Percentiles rank a stretch among this genome's conserved stretches.
phyloP scores from a whole-genome alignment of 73 alveolate species.

The Symbiodinium pilosum region DNA sequence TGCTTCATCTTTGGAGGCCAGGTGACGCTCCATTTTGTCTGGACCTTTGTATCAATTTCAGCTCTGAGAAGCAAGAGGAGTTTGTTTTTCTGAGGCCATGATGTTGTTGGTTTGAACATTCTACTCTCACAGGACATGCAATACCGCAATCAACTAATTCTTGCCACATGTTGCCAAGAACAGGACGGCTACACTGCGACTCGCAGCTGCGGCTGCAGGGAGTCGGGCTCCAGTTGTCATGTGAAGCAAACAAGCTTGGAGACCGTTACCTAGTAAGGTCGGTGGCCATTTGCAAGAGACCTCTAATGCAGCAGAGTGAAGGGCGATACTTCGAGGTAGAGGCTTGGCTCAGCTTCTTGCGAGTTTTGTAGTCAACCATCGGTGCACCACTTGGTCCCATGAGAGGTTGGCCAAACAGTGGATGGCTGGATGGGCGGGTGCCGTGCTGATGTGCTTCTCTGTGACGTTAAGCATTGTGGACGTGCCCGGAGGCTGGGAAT shows the following conservation, averaged over 20 bases:
- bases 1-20: no score
- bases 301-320: neutral
- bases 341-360: neutral
- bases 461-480: neutral
- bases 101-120: slow-evolving; percentile 45
- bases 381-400: neutral
- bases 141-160: neutral
- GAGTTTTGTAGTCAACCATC: neutral
- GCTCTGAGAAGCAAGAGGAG: neutral
- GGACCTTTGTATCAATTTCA: no score
- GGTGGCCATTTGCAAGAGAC: slow-evolving; percentile 50
- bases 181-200: slow-evolving; percentile 80
- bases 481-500: slow-evolving; percentile 34
- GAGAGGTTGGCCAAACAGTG: slow-evolving; percentile 55
- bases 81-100: neutral
- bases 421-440: slow-evolving; percentile 91
- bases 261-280: neutral
- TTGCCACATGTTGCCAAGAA: neutral
- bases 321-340: slow-evolving; percentile 75
- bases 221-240: neutral
- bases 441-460: neutral
- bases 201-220: slow-evolving; percentile 73
- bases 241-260: no score
- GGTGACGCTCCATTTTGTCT: no score
- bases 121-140: neutral